Percentiles rank a stretch among this genome's conserved stretches.
Evolutionary conservation across 2,329 filamentous ascomycete genomes (phyloP).

Genomic region (Cryoendolithus antarcticus): DNA sequence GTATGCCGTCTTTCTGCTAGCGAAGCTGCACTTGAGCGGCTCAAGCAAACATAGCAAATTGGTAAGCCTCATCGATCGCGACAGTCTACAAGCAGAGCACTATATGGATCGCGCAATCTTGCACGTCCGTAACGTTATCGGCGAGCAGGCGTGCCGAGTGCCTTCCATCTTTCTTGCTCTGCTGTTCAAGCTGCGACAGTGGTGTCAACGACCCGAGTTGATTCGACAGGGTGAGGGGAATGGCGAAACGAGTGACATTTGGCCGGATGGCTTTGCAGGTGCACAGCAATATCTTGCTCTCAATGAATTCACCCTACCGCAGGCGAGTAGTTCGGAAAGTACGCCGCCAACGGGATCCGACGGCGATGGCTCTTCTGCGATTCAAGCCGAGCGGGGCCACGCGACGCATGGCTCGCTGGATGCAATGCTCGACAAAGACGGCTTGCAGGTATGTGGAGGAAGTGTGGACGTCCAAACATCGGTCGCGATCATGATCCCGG

Average conservation of each 20-base stretch:
- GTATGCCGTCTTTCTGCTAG: constrained; percentile 58
- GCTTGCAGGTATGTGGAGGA: no score
- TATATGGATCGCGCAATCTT: constrained; percentile 60
- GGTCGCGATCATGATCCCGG: no score
- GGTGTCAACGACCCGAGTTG: constrained; percentile 17
- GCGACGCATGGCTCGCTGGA: no score
- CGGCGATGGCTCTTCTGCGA: no score
- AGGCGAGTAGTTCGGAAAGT: not conserved
- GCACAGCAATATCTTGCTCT: constrained; percentile 2
- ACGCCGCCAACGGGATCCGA: not conserved
- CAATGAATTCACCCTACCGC: not conserved
- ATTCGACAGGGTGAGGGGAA: constrained; percentile 5
- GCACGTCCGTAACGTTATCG: constrained; percentile 53
- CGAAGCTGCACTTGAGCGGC: constrained; percentile 61
- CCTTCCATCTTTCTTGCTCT: constrained; percentile 19
- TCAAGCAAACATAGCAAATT: constrained; percentile 52
- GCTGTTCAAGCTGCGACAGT: constrained; percentile 20
- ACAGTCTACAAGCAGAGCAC: constrained; percentile 51
- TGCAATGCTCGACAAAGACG: no score
- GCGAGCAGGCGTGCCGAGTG: constrained; percentile 17
- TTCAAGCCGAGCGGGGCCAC: no score
- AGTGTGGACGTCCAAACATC: no score
- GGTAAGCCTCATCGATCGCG: constrained; percentile 54
- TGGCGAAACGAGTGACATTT: constrained; percentile 5
- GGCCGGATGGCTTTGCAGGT: constrained; percentile 5